Conservation (phyloP, 305 asterid species). For the Solanum hybrid region DNA sequence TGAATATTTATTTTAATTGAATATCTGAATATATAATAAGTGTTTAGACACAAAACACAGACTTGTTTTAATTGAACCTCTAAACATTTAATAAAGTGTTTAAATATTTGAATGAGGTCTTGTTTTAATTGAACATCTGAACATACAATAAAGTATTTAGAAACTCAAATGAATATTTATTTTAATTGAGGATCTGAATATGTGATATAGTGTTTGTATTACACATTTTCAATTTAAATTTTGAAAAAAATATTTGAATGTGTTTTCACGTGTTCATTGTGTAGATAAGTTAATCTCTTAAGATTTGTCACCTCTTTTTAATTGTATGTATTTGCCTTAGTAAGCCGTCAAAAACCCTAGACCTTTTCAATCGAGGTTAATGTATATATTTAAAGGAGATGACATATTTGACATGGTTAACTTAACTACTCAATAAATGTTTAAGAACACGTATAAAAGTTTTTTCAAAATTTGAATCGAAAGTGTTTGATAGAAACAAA, state of each 20-base stretch:
- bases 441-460: fast-evolving
- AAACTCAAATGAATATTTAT: background rate
- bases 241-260: background rate
- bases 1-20: background rate
- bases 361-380: background rate
- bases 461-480: background rate
- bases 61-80: background rate
- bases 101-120: background rate
- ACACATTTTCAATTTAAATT: background rate
- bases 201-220: background rate
- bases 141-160: background rate
- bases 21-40: no score
- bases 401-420: background rate
- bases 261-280: background rate
- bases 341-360: background rate
- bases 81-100: background rate
- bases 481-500: background rate
- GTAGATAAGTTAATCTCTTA: background rate
- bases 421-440: background rate
- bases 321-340: background rate
- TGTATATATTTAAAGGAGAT: background rate
- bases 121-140: background rate
- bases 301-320: background rate
- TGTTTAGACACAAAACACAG: background rate
- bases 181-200: background rate